Conservation (phyloP, 2,329 filamentous ascomycete genomes). For the Fusarium albidum region DNA sequence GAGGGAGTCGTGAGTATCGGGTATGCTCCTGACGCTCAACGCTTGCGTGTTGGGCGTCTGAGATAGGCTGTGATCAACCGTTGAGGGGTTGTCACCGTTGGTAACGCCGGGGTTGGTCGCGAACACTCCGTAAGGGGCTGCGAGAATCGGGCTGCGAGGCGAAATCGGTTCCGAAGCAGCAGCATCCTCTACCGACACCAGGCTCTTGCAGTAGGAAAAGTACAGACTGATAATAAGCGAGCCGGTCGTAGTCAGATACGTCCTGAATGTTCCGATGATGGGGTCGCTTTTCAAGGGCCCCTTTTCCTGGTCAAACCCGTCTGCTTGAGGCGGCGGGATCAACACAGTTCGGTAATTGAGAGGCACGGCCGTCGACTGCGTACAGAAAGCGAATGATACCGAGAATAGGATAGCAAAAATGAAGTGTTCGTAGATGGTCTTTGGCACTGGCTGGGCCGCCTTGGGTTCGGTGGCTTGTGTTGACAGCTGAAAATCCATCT, state of each 20-base stretch:
- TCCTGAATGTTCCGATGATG: slow-evolving; percentile 59
- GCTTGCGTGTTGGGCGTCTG: slow-evolving; percentile 64
- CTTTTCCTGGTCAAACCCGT: slow-evolving; percentile 27
- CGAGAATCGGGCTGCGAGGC: slow-evolving; percentile 56
- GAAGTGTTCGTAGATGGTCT: slow-evolving; percentile 62
- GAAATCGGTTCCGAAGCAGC: slow-evolving; percentile 50
- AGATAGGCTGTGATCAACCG: slow-evolving; percentile 46
- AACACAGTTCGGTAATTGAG: slow-evolving; percentile 63
- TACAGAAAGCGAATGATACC: slow-evolving; percentile 60
- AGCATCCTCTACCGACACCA: slow-evolving; percentile 56
- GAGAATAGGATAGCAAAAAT: slow-evolving; percentile 60
- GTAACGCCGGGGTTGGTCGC: slow-evolving; percentile 38
- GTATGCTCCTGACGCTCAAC: slow-evolving; percentile 51
- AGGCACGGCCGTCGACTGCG: slow-evolving; percentile 57
- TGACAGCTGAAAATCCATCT: slow-evolving; percentile 39
- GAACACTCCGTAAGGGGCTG: slow-evolving; percentile 61
- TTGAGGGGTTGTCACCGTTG: slow-evolving; percentile 35
- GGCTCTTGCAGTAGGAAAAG: slow-evolving; percentile 56
- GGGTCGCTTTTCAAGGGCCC: slow-evolving; percentile 31
- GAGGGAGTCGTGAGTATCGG: slow-evolving; percentile 51
- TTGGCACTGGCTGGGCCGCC: slow-evolving; percentile 40
- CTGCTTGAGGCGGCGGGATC: slow-evolving; percentile 45
- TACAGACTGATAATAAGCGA: slow-evolving; percentile 59
- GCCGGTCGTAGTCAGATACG: slow-evolving; percentile 65
- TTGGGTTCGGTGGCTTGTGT: slow-evolving; percentile 43